These are phyloP conservation scores for Rosa hybrid DNA, from an alignment of 331 rosid species.

Conservation along the genomic window DNA sequence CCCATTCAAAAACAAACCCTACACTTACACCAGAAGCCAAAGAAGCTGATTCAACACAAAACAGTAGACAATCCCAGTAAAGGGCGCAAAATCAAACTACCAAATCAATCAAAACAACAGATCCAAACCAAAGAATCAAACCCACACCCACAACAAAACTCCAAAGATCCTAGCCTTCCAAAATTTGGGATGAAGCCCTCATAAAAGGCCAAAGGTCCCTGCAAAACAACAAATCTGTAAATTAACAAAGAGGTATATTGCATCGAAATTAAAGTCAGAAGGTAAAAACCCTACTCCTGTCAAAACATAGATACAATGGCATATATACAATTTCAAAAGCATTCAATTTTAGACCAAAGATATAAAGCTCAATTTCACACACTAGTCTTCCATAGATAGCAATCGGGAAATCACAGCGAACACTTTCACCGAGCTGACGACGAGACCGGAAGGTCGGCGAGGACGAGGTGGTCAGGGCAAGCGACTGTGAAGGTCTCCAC, in stretches of 20 bases:
- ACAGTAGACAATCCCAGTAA: neutral
- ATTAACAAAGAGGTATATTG: neutral
- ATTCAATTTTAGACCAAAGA: neutral
- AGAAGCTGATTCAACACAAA: conserved; percentile 1
- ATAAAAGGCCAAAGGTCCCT: conserved; percentile 94
- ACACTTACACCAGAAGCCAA: neutral
- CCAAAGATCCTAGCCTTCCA: conserved; percentile 50
- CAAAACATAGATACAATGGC: neutral
- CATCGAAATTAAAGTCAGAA: neutral
- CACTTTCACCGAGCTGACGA: conserved; percentile 96
- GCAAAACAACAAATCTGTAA: conserved; percentile 29
- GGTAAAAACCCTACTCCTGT: conserved; percentile 4
- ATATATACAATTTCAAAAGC: neutral
- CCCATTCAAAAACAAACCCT: neutral
- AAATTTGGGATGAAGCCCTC: conserved; percentile 95
- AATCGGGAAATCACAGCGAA: conserved; percentile 88
- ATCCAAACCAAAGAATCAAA: too few relatives aligned
- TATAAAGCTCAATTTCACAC: neutral
- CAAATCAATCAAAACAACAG: too few relatives aligned
- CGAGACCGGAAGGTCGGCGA: conserved; percentile 98
- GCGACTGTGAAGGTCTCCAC: conserved; percentile 83
- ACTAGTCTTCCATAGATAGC: conserved; percentile 94
- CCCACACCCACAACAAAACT: too few relatives aligned
- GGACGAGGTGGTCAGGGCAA: conserved; percentile 92
- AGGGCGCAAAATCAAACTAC: neutral